Conservation (phyloP, 2,329 filamentous ascomycete species). For the Colletotrichum karsti region DNA sequence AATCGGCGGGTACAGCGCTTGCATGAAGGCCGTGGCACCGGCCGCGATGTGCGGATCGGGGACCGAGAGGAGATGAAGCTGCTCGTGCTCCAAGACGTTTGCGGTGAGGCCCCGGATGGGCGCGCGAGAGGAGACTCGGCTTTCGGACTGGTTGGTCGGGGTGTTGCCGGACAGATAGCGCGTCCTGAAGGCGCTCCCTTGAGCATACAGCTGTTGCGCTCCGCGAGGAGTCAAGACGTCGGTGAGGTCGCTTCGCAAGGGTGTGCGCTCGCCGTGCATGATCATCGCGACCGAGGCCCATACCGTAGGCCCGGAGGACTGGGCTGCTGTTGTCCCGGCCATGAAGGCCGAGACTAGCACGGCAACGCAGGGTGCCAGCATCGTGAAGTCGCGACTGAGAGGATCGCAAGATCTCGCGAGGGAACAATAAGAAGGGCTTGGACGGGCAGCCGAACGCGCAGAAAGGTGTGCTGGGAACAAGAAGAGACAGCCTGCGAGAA, state of each 20-base stretch:
- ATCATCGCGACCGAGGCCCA: slow-evolving; percentile 60
- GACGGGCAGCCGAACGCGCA: neutral
- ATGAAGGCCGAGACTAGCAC: slow-evolving; percentile 35
- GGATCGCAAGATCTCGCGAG: neutral
- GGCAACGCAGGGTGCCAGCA: slow-evolving; percentile 31
- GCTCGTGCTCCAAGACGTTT: slow-evolving; percentile 56
- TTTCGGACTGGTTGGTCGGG: slow-evolving; percentile 34
- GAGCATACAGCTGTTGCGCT: slow-evolving; percentile 59
- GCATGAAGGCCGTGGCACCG: slow-evolving; percentile 80
- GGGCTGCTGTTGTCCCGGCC: slow-evolving; percentile 37
- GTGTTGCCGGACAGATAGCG: slow-evolving; percentile 52
- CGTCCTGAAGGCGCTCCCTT: slow-evolving; percentile 56
- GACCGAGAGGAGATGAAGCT: slow-evolving; percentile 52
- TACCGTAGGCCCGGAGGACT: slow-evolving; percentile 47
- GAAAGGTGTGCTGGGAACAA: neutral
- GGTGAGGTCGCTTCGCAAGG: slow-evolving; percentile 39
- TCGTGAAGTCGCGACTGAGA: slow-evolving; percentile 1
- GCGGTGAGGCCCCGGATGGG: slow-evolving; percentile 52
- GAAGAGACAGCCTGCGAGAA: neutral
- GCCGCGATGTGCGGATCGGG: slow-evolving; percentile 63
- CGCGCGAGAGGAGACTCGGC: slow-evolving; percentile 38
- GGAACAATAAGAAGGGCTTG: neutral
- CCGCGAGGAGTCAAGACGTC: slow-evolving; percentile 59
- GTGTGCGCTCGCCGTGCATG: slow-evolving; percentile 63
- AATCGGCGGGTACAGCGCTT: slow-evolving; percentile 83